Conservation (phyloP, 495 filamentous ascomycete species). For the Penicillium psychrofluorescens region DNA sequence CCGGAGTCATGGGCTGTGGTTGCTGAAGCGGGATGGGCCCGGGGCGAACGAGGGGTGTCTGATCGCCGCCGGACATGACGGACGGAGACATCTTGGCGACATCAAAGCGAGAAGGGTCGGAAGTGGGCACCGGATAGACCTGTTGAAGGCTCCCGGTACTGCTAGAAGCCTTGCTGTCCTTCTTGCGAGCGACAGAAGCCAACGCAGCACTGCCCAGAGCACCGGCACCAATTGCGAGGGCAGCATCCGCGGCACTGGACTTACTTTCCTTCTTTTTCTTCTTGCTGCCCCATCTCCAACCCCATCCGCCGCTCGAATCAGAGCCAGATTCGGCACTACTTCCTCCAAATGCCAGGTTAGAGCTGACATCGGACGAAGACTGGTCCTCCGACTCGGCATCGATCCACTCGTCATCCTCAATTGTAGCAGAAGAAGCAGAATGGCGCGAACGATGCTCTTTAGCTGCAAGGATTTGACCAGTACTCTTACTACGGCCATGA, state of each 20-base stretch:
- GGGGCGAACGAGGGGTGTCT: conserved; percentile 42
- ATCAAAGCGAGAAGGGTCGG: conserved; percentile 54
- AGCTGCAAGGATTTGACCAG: conserved; percentile 34
- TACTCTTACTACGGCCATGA: conserved; percentile 17
- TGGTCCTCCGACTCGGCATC: conserved; percentile 47
- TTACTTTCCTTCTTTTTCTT: conserved; percentile 33
- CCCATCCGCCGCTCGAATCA: conserved; percentile 47
- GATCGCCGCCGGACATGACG: conserved; percentile 29
- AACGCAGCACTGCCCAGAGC: conserved; percentile 28
- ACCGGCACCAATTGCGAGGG: conserved; percentile 19
- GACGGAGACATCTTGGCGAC: conserved; percentile 40
- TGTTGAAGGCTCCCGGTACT: conserved; percentile 36
- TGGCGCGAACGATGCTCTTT: conserved; percentile 28
- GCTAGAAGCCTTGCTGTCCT: conserved; percentile 19
- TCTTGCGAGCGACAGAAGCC: conserved; percentile 18
- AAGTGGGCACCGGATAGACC: conserved; percentile 52
- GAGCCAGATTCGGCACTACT: conserved; percentile 46
- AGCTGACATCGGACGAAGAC: conserved; percentile 41
- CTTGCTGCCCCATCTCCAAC: conserved; percentile 52
- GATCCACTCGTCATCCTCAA: conserved; percentile 55
- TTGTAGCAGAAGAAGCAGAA: conserved; percentile 22
- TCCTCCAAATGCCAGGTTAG: conserved; percentile 50
- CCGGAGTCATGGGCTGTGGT: conserved; percentile 49
- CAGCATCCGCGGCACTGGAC: conserved; percentile 15
- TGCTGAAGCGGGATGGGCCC: conserved; percentile 49